Evolutionary conservation across 805 yeast species (phyloP).

Genomic region (Ogataea angusta): DNA sequence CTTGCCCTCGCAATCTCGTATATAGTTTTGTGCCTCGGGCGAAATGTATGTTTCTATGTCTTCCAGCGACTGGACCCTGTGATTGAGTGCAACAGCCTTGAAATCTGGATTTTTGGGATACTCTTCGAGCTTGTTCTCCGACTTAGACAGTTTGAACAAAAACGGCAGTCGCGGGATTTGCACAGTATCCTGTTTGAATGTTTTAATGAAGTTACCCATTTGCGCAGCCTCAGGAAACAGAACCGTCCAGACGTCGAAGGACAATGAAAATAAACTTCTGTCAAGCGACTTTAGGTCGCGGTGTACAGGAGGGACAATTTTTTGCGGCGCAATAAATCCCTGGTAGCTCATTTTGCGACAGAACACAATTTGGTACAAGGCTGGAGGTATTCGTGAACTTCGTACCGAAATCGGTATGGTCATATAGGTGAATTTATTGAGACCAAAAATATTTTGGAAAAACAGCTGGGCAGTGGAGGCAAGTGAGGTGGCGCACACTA

Average conservation of each 20-base stretch:
- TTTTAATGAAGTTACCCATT: slow-evolving; percentile 60
- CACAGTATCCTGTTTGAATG: slow-evolving; percentile 57
- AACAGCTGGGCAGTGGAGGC: slow-evolving; percentile 5
- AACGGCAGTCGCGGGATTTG: slow-evolving; percentile 69
- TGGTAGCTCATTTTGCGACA: slow-evolving; percentile 6
- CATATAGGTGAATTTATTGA: not conserved
- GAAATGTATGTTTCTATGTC: slow-evolving; percentile 40
- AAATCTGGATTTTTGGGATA: slow-evolving; percentile 22
- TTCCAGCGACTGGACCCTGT: slow-evolving; percentile 40
- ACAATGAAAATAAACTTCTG: slow-evolving; percentile 54
- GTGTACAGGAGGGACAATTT: slow-evolving; percentile 59
- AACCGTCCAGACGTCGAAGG: slow-evolving; percentile 64
- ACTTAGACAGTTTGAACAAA: slow-evolving; percentile 42
- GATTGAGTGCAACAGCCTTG: slow-evolving; percentile 61
- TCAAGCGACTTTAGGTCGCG: slow-evolving; percentile 65
- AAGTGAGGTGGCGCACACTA: not conserved
- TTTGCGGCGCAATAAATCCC: slow-evolving; percentile 8
- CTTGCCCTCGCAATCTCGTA: slow-evolving; percentile 45
- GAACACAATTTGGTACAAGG: not conserved
- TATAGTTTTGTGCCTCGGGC: slow-evolving; percentile 39
- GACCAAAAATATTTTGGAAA: not conserved
- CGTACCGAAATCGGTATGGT: not conserved
- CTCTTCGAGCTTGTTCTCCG: not conserved
- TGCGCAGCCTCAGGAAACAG: slow-evolving; percentile 62
- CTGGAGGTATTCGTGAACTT: not conserved